Base-by-base conservation (phyloP, 225 moss, liverwort and hornwort genomes). In the Lunularia cruciata region DNA sequence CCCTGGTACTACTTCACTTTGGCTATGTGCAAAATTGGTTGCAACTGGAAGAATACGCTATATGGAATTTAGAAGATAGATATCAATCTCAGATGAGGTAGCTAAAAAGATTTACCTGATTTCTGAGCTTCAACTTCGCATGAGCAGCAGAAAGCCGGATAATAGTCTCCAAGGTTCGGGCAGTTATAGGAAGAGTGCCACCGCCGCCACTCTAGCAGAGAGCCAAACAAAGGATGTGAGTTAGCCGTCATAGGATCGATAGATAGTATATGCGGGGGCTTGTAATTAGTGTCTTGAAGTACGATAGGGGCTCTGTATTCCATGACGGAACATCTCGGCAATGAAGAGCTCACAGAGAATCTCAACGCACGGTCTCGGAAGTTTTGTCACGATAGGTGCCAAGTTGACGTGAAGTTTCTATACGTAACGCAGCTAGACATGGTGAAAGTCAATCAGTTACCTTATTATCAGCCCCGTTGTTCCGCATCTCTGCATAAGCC, bases 401-500 rank as follows among this genome's bases (percentile, higher is more conserved):
- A n/a, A n/a, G n/a, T n/a, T n/a, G n/a, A n/a, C n/a, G n/a, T n/a
- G n/a, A n/a, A n/a, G n/a, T n/a, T n/a, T n/a, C n/a, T n/a, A n/a
- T n/a, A n/a, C n/a, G n/a, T n/a, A n/a, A n/a, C 12, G 43, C 20
- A 49, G 20, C 6, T 49, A 49, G 18, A 49, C 19, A 49, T 7
- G 49, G 7, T 49, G 49, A n/a, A 16, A 1, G 49, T 27, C 9
- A 56, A 30, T 27, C 25, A n/a, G 36, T 33, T 53, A 85, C 87
- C 83, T 85, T 85, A 31, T 83, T 70, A 9, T 58, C 84, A 8
- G 76, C 65, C 45, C 69, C 75, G 45, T 82, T 78, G 47, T 80
- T 80, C 56, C 92, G 81, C 90, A 92, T 90, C 58, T 92, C 92
- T 67, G 92, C 86, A 71, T 92, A 92, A 30, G 92, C 90, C 74